Evolutionary conservation across 306 rosid species (phyloP), one percentile per base, ranked within the genome.

Genomic region (Pterocarpus santalinus): DNA sequence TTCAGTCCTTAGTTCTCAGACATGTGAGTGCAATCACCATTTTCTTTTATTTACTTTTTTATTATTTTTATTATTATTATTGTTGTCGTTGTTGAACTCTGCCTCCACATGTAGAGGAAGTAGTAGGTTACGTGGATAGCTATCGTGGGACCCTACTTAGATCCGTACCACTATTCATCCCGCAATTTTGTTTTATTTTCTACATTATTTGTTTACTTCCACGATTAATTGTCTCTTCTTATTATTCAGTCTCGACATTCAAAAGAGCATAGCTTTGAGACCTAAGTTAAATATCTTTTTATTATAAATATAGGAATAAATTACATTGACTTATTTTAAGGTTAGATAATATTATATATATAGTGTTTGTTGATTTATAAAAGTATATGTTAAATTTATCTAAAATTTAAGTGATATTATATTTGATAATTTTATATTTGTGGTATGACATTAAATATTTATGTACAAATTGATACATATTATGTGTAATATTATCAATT

Each of bases 11-110:
- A 15, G 77, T 55, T 28, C 58, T 36, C 80, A 85, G 88, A 84
- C 92, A 85, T 86, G 92, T 89, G 95, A 81, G 3, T 35, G 4
- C 51, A 11, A 57, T 53, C 2, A 52, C 76, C 67, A 52, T 72
- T 69, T 58, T n/a, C 7, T 12, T 17, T 53, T 7, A 9, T 35
- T 44, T 60, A 5, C 5, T 66, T 36, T 2, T 4, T 12, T 22
- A 6, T 0, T 41, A 13, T 9, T 47, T 3, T 47, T 47, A 3
- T 12, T 47, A 13, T 47, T 11, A 9, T 47, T 47, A 47, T 75
- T 66, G 10, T 36, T 5, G 2, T 17, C 38, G 4, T 22, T 65
- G 33, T 46, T 57, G 52, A 63, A 38, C 69, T 49, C 71, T 69
- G 7, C 33, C 52, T 46, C 22, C 12, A 36, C 17, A 70, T 12